Conservation (phyloP, 1,284 basidiomycete genomes). For the Boletus smithii region DNA sequence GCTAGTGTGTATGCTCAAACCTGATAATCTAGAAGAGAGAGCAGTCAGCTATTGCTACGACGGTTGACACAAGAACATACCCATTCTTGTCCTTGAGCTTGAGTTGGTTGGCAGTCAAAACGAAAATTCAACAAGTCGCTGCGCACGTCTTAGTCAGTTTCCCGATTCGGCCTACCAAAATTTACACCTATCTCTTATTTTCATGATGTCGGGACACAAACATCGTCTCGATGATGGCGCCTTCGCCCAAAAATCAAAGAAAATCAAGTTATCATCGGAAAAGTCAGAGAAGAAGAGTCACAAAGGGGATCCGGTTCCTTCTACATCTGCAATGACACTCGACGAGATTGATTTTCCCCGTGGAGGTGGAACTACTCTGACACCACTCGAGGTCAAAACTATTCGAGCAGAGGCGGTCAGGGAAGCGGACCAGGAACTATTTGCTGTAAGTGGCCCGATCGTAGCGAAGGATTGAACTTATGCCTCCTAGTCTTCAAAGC, state of each 20-base stretch:
- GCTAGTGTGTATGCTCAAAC: slow-evolving; percentile 24
- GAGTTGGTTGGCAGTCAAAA: slow-evolving; percentile 5
- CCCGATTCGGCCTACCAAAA: slow-evolving; percentile 19
- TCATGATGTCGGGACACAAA: slow-evolving; percentile 51
- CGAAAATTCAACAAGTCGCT: too few relatives aligned
- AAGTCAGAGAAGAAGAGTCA: slow-evolving; percentile 27
- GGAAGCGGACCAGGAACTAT: slow-evolving; percentile 81
- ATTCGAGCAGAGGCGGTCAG: slow-evolving; percentile 80
- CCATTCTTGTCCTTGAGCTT: slow-evolving; percentile 16
- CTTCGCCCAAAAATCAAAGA: slow-evolving; percentile 52
- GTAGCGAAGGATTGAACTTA: slow-evolving; percentile 5
- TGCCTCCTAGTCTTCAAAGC: slow-evolving; percentile 16
- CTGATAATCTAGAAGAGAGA: slow-evolving; percentile 42
- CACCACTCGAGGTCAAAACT: slow-evolving; percentile 87
- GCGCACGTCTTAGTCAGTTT: slow-evolving; percentile 1
- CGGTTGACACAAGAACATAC: slow-evolving; percentile 12
- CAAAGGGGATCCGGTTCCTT: slow-evolving; percentile 26
- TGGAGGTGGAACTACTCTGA: slow-evolving; percentile 81
- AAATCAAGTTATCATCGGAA: slow-evolving; percentile 40
- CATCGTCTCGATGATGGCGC: slow-evolving; percentile 54
- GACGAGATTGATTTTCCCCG: slow-evolving; percentile 94
- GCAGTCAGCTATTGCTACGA: slow-evolving; percentile 3
- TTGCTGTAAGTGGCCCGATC: slow-evolving; percentile 47
- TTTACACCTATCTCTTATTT: slow-evolving; percentile 2
- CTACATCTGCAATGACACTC: slow-evolving; percentile 43